These are phyloP conservation scores for Cucurbita pepo DNA, from an alignment of 306 rosid species.

Conservation along the genomic window DNA sequence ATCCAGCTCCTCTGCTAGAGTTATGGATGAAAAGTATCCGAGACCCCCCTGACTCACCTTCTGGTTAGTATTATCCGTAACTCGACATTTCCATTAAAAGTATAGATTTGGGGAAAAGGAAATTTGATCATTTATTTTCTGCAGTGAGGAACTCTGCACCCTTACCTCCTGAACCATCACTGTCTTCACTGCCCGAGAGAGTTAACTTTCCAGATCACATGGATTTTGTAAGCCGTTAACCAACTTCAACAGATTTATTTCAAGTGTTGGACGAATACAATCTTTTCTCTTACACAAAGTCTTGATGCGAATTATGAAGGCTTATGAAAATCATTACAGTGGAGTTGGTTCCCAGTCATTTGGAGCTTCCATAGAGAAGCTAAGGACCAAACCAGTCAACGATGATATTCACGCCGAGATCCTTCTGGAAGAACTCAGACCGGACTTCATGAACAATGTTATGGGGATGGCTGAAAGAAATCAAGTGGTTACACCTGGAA, in stretches of 20 bases:
- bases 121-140: conserved; percentile 8
- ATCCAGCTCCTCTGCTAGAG: conserved; percentile 53
- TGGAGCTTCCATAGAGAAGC: conserved; percentile 25
- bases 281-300: conserved; percentile 7
- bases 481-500: conserved; percentile 23
- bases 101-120: not conserved
- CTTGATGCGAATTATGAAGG: conserved; percentile 26
- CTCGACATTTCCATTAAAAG: not conserved
- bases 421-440: conserved; percentile 19
- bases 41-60: conserved; percentile 34
- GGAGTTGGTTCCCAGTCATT: conserved; percentile 26
- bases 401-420: conserved; percentile 11
- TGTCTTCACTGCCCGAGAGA: conserved; percentile 25
- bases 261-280: not conserved
- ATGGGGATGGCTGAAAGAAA: conserved; percentile 20
- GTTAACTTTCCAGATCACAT: conserved; percentile 20
- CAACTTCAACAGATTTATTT: not conserved
- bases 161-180: conserved; percentile 43
- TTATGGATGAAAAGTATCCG: conserved; percentile 49
- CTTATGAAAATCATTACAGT: conserved; percentile 33
- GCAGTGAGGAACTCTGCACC: conserved; percentile 35
- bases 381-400: conserved; percentile 4
- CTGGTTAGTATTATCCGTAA: conserved; percentile 33
- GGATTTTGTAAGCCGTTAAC: conserved; percentile 27
- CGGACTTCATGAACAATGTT: conserved; percentile 22